phyloP scores from a whole-genome alignment of 108 stramenopile species.

The Fragilariopsis cylindrus region DNA sequence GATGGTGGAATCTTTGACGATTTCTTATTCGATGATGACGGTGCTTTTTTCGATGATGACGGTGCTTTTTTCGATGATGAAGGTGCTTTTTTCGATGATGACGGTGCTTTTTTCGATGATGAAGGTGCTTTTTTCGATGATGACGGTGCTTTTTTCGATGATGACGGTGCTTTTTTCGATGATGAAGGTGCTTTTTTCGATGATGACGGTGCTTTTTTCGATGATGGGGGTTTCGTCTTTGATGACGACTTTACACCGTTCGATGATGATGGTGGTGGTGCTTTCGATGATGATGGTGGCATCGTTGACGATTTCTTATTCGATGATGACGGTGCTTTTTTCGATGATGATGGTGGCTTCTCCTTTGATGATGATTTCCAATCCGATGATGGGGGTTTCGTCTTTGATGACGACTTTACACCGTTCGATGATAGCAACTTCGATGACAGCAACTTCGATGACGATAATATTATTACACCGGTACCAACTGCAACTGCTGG shows the following conservation, averaged over 20 bases:
- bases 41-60: neutral
- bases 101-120: too few species aligned
- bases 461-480: neutral
- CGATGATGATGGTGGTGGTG: neutral
- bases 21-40: neutral
- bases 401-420: neutral
- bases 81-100: too few species aligned
- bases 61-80: neutral
- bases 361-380: neutral
- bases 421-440: conserved; percentile 1
- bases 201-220: neutral
- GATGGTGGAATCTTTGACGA: too few species aligned
- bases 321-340: neutral
- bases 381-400: neutral
- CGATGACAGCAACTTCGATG: neutral
- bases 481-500: too few species aligned
- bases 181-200: neutral
- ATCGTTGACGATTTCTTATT: too few species aligned
- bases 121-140: neutral
- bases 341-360: neutral
- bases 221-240: neutral
- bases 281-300: too few species aligned
- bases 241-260: neutral
- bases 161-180: neutral
- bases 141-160: neutral